Base-by-base conservation (phyloP, 2,329 filamentous ascomycete genomes). In the Sclerotinia minor region DNA sequence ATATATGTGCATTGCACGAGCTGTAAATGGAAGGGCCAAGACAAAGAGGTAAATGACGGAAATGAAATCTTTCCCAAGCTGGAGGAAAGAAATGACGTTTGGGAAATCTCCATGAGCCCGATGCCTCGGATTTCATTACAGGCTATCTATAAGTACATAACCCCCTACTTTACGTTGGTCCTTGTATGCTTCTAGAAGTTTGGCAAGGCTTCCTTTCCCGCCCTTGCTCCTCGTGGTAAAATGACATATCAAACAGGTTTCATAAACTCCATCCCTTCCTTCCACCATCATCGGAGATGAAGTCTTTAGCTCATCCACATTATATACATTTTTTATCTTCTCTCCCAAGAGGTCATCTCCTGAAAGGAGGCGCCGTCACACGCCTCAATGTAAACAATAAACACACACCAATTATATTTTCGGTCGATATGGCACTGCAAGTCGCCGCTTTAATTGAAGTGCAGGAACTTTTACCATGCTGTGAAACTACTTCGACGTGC, bases 121-220 rank as follows among this genome's bases (percentile, higher is more conserved):
- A 35, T 38, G 45, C 44, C 21, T 61, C 32, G 58, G 29, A n/a
- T 49, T 35, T 24, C 17, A 17, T 60, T 17, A 19, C 47, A 13
- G 32, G n/a, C 13, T 38, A 35, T 60, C 26, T 9, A 60, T 2
- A 29, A 29, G 29, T 29, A 29, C 29, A 29, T 19, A 19, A 29
- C 29, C 58, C 49, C 38, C 38, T 35, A 44, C 21, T 38, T 24
- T 50, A n/a, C n/a, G 6, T 38, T 49, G 15, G n/a, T 61, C 15
- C 29, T n/a, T n/a, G n/a, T n/a, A n/a, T n/a, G n/a, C n/a, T 50
- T 61, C 59, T 50, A 61, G 59, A 61, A 50, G 29, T 41, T 11
- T 26, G 17, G 45, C 29, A 38, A 50, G 59, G 59, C 45, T 41
- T 21, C n/a, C n/a, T 52, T 44, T 58, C 6, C 7, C 21, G 45